Percentiles rank a stretch among this genome's conserved stretches.
Evolutionary conservation across 2,329 filamentous ascomycete species (phyloP).

Genomic region (Alternaria sp.): DNA sequence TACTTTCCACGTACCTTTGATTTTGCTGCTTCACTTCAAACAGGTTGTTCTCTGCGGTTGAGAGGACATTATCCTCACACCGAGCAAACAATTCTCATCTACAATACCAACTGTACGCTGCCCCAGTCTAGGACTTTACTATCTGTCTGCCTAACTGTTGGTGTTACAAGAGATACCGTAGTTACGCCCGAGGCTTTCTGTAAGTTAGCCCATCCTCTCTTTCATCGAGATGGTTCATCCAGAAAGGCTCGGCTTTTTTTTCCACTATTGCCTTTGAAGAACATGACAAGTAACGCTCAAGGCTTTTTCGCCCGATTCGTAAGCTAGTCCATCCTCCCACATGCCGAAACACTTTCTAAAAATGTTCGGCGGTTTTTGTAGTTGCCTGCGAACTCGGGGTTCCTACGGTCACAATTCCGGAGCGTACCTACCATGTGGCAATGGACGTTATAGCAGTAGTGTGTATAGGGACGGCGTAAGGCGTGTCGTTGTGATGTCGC

Average conservation of each 20-base stretch:
- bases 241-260: not conserved
- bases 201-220: not conserved
- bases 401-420: not conserved
- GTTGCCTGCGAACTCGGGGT: not conserved
- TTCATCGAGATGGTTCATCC: not conserved
- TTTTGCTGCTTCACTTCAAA: not conserved
- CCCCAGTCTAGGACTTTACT: not conserved
- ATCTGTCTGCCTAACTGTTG: not conserved
- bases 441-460: not conserved
- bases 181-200: not conserved
- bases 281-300: not conserved
- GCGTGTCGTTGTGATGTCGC: not conserved
- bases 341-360: not conserved
- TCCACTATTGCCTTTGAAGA: not conserved
- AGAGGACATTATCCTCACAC: not conserved
- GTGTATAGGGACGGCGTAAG: not conserved
- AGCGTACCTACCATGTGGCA: not conserved
- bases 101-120: not conserved
- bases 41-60: not conserved
- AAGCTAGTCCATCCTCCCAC: not conserved
- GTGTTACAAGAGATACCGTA: not conserved
- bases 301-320: not conserved
- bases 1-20: not conserved
- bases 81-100: not conserved
- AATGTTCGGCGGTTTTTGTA: not conserved